Evolutionary conservation across 768 basidiomycete genomes (phyloP).

Genomic region (Russula griseocarnosa): DNA sequence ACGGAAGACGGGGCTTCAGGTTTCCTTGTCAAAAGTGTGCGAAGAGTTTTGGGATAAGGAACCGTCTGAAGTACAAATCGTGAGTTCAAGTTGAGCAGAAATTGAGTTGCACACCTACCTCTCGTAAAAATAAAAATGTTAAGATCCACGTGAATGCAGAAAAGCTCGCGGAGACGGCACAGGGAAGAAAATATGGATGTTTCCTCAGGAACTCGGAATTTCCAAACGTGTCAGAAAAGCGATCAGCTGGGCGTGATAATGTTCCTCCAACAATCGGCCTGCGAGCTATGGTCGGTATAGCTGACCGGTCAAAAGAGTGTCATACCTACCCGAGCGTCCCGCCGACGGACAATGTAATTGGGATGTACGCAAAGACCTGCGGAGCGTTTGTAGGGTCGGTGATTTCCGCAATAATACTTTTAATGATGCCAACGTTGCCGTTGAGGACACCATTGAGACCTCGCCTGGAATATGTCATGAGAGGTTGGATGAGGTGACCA

Average conservation of each 20-base stretch:
- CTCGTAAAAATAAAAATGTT: constrained; percentile 52
- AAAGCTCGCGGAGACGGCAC: constrained; percentile 62
- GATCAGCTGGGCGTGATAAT: constrained; percentile 61
- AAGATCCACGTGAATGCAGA: constrained; percentile 51
- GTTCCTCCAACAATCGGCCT: constrained; percentile 69
- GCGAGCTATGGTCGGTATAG: background rate
- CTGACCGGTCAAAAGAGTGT: background rate
- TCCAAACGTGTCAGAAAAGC: constrained; percentile 61
- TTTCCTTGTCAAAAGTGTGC: constrained; percentile 14
- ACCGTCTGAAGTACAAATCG: constrained; percentile 19
- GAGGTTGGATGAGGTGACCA: background rate
- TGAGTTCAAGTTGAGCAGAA: constrained; percentile 17
- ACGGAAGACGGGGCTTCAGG: background rate
- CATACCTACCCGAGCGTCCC: constrained; percentile 43
- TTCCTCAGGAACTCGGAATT: constrained; percentile 51
- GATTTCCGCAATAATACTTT: constrained; percentile 70
- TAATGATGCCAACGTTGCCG: constrained; percentile 66
- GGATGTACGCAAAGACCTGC: constrained; percentile 64
- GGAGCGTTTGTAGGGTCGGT: constrained; percentile 68
- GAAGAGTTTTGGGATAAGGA: constrained; percentile 16
- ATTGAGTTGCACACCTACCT: constrained; percentile 39
- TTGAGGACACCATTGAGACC: constrained; percentile 68
- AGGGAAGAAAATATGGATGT: constrained; percentile 75
- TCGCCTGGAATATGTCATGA: constrained; percentile 42
- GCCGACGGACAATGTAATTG: constrained; percentile 47